Conservation (phyloP, 2,329 filamentous ascomycete species). For the Bipolaris gigantea region DNA sequence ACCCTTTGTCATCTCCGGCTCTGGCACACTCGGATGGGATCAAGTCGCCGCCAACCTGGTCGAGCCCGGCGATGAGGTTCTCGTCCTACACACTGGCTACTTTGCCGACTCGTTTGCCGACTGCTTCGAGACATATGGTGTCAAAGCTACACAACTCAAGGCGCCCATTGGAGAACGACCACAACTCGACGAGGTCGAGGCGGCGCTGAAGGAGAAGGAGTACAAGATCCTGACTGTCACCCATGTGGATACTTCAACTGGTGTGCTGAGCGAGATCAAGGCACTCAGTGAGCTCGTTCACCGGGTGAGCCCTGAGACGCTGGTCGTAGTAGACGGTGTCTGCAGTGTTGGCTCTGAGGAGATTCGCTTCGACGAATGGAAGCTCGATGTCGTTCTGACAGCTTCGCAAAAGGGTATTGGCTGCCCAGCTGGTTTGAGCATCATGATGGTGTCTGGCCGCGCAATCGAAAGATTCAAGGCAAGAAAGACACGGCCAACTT, state of each 20-base stretch:
- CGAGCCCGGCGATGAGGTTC: conserved; percentile 84
- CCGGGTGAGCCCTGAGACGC: conserved; percentile 83
- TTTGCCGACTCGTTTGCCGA: conserved; percentile 94
- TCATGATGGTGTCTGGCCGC: conserved; percentile 88
- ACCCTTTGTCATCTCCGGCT: conserved; percentile 91
- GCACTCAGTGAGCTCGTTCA: conserved; percentile 79
- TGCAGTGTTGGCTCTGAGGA: conserved; percentile 97
- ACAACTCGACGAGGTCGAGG: conserved; percentile 83
- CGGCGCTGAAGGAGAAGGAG: conserved; percentile 82
- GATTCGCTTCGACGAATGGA: conserved; percentile 94
- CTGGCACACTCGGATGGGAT: conserved; percentile 96
- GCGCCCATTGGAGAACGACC: conserved; percentile 86
- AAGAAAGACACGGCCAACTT: conserved; percentile 77
- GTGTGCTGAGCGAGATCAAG: conserved; percentile 90
- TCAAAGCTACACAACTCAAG: conserved; percentile 84
- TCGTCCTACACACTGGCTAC: conserved; percentile 95
- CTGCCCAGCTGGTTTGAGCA: conserved; percentile 89
- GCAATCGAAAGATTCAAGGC: conserved; percentile 80
- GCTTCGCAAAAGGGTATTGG: conserved; percentile 97
- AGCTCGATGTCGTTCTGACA: conserved; percentile 87
- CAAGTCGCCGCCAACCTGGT: conserved; percentile 90
- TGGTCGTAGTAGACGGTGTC: conserved; percentile 92
- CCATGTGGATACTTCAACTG: conserved; percentile 96
- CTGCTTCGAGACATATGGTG: conserved; percentile 89
- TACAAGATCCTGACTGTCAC: conserved; percentile 96